Base-by-base conservation (phyloP, 139 green algal species). In the Zygnema cylindricum region DNA sequence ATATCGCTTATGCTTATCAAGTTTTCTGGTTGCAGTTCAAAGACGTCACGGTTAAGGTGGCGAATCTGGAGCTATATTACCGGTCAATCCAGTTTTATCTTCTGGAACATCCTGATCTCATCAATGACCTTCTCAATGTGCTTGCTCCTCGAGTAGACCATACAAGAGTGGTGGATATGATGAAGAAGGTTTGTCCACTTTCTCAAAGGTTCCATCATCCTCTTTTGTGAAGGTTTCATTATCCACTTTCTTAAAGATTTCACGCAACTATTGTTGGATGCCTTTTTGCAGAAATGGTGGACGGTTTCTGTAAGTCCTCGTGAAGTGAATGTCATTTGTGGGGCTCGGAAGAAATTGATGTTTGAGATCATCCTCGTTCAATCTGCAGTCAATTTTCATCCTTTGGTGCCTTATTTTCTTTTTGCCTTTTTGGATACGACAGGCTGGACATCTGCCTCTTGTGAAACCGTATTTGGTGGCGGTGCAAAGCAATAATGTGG, bases 81-180 rank as follows among this genome's bases (percentile, higher is more conserved):
- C 94, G 94, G 78, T 96, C 92, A 39, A 94, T 99, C 38, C 90
- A 93, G 77, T 99, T 98, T 94, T 99, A 99, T 94, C 94, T 99
- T 79, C 94, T 97, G 69, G 94, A 98, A 93, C 97, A 99, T 94
- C 97, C 97, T 0, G 95, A 98, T 85, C 94, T 99, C 86, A 94
- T 99, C 57, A 95, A 94, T 78, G 97, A 99, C 93, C 93, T 99
- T 71, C 94, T 99, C 78, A 96, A 95, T 88, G 95, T 98, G 77
- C 92, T 99, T 76, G 94, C 97, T 90, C 86, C 95, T 3, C 94
- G 97, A 32, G 92, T 99, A 38, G 97, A 99, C 94, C 96, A 99
- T 89, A 89, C 91, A 3, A 94, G 97, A 3, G 96, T 98, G 23
- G 97, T 99, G 39, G 94, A 95, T 90, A 95, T 99, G 87, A 95